A percentile compares a stretch with the other conserved stretches of the same genome.
Conservation (phyloP, 2,329 filamentous ascomycete species). For the Penicillium oxalicum region DNA sequence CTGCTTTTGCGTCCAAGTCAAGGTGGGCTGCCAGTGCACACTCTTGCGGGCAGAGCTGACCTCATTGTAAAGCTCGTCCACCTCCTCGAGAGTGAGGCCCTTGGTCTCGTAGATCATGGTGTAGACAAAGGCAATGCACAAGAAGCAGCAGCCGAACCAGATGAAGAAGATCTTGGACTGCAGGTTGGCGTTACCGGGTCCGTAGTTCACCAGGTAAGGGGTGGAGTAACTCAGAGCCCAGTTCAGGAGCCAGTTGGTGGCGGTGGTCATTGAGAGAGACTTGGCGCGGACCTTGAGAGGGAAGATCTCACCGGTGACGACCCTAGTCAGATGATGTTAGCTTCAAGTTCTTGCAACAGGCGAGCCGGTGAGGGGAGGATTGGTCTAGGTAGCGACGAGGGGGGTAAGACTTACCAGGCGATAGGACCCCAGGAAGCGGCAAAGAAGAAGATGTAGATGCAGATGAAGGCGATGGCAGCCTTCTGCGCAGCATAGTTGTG, state of each 20-base stretch:
- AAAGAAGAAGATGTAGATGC: constrained; percentile 9
- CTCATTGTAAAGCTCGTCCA: constrained; percentile 3
- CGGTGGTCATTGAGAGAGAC: constrained; percentile 8
- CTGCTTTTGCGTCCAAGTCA: constrained; percentile 1
- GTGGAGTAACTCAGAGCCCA: constrained; percentile 4
- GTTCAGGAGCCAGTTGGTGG: constrained; percentile 11
- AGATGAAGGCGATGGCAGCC: constrained; percentile 6
- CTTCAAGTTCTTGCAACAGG: neutral
- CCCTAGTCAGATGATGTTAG: neutral
- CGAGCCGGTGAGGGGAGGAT: neutral
- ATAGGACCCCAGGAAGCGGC: constrained; percentile 3
- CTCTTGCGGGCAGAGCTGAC: neutral
- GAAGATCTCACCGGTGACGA: constrained; percentile 12
- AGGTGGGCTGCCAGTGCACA: neutral
- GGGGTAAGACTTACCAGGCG: neutral
- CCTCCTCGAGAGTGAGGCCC: constrained; percentile 7
- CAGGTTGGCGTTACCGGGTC: constrained; percentile 1
- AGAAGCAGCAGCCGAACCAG: constrained; percentile 6
- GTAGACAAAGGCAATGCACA: constrained; percentile 5
- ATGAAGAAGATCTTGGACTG: constrained; percentile 9
- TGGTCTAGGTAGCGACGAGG: too few relatives aligned
- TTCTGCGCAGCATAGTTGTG: constrained; percentile 1
- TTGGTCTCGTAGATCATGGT: constrained; percentile 10
- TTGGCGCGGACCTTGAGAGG: constrained; percentile 7
- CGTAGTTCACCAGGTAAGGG: constrained; percentile 4